Evolutionary conservation across 495 filamentous ascomycete genomes (phyloP).

Genomic region (Penicillium steckii): DNA sequence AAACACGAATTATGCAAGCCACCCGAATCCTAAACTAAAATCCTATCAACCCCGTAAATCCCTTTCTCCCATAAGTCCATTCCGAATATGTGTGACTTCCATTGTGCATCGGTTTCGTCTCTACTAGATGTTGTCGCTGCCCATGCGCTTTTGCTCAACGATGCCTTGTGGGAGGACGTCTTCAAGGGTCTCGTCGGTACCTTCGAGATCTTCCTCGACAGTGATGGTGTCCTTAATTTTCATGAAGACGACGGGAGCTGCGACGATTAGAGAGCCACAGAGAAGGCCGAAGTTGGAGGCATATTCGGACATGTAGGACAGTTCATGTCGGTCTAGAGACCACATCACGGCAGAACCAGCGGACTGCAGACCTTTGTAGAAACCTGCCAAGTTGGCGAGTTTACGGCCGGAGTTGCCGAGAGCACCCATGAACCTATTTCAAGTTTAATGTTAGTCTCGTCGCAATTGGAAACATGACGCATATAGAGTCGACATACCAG

Average conservation of each 20-base stretch:
- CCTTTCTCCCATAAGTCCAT: no score
- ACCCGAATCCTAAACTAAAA: neutral
- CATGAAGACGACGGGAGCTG: constrained; percentile 68
- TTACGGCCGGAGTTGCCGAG: constrained; percentile 87
- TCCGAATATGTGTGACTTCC: no score
- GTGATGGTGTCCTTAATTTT: constrained; percentile 70
- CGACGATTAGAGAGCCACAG: constrained; percentile 62
- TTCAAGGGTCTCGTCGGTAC: constrained; percentile 70
- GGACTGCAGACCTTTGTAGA: constrained; percentile 91
- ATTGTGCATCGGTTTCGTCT: no score
- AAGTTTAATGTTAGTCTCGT: constrained; percentile 1
- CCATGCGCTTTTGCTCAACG: constrained; percentile 13
- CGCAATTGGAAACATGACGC: neutral
- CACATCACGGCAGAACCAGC: constrained; percentile 80
- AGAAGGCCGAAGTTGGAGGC: constrained; percentile 65
- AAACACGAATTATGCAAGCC: no score
- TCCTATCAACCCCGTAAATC: neutral
- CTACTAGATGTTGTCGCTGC: constrained; percentile 9
- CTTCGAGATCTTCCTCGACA: constrained; percentile 71
- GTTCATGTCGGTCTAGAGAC: constrained; percentile 63
- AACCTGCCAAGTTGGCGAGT: constrained; percentile 84
- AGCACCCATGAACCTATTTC: constrained; percentile 74
- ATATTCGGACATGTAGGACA: constrained; percentile 55
- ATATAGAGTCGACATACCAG: constrained; percentile 54
- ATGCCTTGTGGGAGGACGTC: constrained; percentile 51